These are phyloP conservation scores for Eutrema salsugineum DNA, from an alignment of 441 rosid genomes.

Conservation along the genomic window DNA sequence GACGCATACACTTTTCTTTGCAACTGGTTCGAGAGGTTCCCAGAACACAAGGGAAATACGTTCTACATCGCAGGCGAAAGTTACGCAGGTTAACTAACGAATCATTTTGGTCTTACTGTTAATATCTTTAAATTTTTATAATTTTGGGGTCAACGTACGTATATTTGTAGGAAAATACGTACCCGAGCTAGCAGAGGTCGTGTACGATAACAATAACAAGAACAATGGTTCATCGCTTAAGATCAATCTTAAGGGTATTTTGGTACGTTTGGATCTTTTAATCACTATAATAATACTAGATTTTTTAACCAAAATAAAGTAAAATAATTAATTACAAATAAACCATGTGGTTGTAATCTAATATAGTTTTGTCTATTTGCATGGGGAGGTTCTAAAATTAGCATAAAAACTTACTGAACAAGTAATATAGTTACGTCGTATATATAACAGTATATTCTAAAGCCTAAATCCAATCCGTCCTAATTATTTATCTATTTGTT, in stretches of 20 bases:
- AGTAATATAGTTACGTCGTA: background rate
- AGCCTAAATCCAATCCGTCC: background rate
- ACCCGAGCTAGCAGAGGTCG: slow-evolving; percentile 78
- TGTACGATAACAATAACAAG: slow-evolving; percentile 66
- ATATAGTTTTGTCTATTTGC: background rate
- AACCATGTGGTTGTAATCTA: background rate
- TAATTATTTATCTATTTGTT: background rate
- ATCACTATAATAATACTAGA: background rate
- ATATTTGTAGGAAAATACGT: slow-evolving; percentile 69
- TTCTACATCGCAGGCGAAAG: slow-evolving; percentile 98
- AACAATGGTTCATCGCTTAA: slow-evolving; percentile 40
- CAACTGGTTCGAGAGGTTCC: slow-evolving; percentile 77
- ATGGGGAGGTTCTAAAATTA: background rate
- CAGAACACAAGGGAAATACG: slow-evolving; percentile 46
- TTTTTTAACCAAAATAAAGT: background rate
- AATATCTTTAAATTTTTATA: slow-evolving; percentile 34
- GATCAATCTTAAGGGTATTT: slow-evolving; percentile 75
- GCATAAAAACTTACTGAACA: background rate
- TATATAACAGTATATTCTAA: background rate
- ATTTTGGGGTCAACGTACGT: slow-evolving; percentile 35
- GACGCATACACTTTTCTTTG: slow-evolving; percentile 81
- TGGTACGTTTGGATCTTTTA: slow-evolving; percentile 47
- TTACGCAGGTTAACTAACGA: slow-evolving; percentile 74
- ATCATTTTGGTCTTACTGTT: slow-evolving; percentile 25
- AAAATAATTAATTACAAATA: background rate